Conservation (phyloP, 2,329 filamentous ascomycete genomes). For the Lasiodiplodia sp. region DNA sequence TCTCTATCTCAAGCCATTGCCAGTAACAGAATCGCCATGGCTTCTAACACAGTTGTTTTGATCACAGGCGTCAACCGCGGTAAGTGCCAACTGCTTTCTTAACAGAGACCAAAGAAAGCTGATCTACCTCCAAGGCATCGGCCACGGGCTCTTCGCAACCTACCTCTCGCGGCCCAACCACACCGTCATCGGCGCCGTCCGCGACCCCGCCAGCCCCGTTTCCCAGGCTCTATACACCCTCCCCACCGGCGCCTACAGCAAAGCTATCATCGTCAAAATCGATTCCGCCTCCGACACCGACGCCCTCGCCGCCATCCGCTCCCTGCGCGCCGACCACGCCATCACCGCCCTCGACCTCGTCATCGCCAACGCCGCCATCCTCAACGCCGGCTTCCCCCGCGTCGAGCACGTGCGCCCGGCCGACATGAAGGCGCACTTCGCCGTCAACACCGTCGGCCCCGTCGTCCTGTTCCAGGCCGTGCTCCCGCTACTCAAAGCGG, state of each 20-base stretch:
- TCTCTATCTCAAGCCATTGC: too few relatives aligned
- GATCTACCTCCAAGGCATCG: too few relatives aligned
- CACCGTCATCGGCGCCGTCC: too few relatives aligned
- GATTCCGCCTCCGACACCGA: background rate
- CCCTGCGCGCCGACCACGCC: background rate
- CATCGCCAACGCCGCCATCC: constrained; percentile 3
- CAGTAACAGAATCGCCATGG: too few relatives aligned
- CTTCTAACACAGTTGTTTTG: too few relatives aligned
- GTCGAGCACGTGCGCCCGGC: background rate
- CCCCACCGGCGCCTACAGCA: background rate
- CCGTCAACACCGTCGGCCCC: background rate
- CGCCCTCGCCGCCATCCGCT: background rate
- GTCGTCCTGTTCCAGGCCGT: background rate
- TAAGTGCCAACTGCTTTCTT: too few relatives aligned
- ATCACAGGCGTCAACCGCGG: too few relatives aligned
- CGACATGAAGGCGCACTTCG: background rate
- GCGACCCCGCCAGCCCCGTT: too few relatives aligned
- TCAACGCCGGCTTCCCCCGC: background rate
- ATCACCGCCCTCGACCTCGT: background rate
- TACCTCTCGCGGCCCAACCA: too few relatives aligned
- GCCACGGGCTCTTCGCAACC: too few relatives aligned
- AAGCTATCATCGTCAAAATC: background rate
- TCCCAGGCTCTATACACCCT: too few relatives aligned
- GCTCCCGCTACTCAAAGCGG: background rate
- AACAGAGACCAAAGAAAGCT: too few relatives aligned